Base-by-base conservation (phyloP, 768 basidiomycete genomes). In the Lactifluus piperatus region DNA sequence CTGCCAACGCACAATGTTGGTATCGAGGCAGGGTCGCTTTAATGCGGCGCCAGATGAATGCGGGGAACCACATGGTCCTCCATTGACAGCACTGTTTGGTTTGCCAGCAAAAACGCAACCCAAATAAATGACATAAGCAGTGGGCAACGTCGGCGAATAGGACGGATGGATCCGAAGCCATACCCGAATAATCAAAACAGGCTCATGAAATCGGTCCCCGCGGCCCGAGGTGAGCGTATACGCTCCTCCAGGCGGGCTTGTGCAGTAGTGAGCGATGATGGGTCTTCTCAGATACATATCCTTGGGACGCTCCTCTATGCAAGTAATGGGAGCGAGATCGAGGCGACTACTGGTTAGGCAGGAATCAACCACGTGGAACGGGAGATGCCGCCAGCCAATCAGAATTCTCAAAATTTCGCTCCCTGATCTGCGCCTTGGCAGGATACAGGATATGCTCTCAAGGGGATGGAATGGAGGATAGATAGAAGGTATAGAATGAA, bases 81-180 rank as follows among this genome's bases (percentile, higher is more conserved):
- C 18, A 10, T 34, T 45, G 27, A 45, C 22, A 22, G 47, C 27
- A 16, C 41, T 43, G 56, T 41, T 20, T 16, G 2, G 10, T n/a
- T n/a, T 45, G 20, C 37, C 29, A 34, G 27, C 26, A 9, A 22
- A 37, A 30, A 16, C 11, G 39, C 27, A 44, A 20, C n/a, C 9
- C 55, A 48, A 39, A 49, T 41, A 43, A 50, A 24, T 41, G 58
- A 55, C 54, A 50, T 55, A 47, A 51, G 54, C 39, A 41, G 51
- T 54, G 27, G 59, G 51, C 49, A 29, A 36, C 16, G 29, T 44
- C 43, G 13, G 47, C 20, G 14, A 43, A 32, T 20, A 36, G 24
- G 11, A 2, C 20, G 48, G 48, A 16, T 50, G 36, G n/a, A 51
- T 56, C 55, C 43, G 54, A 32, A 32, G 34, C 54, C 22, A 56